Percentiles rank a stretch among this genome's conserved stretches.
Conservation (phyloP, 352 stramenopile species). For the Phytophthora tubulina region DNA sequence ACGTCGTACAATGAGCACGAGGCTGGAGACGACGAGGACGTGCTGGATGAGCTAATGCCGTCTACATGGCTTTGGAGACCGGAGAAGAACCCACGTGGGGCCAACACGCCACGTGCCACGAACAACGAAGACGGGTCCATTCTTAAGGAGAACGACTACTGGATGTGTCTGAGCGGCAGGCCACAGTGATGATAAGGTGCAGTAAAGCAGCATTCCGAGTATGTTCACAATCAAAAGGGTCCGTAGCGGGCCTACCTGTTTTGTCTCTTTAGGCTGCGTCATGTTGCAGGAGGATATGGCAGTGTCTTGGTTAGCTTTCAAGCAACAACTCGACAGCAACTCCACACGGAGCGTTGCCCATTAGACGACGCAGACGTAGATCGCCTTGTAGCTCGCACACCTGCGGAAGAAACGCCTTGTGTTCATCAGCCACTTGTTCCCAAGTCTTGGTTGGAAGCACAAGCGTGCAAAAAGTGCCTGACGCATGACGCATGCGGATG, state of each 20-base stretch:
- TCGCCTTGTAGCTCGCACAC: conserved; percentile 59
- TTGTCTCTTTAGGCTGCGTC: conserved; percentile 20
- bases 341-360: conserved; percentile 60
- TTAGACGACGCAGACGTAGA: conserved; percentile 65
- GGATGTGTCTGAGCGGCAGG: conserved; percentile 75
- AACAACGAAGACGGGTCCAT: conserved; percentile 63
- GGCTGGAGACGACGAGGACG: conserved; percentile 82
- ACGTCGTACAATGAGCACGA: conserved; percentile 90
- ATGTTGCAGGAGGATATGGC: not conserved
- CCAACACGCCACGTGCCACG: conserved; percentile 56
- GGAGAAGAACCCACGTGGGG: conserved; percentile 76
- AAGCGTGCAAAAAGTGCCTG: conserved; percentile 81
- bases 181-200: not conserved
- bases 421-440: conserved; percentile 51
- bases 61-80: conserved; percentile 75
- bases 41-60: conserved; percentile 61
- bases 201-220: not conserved
- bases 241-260: conserved; percentile 2
- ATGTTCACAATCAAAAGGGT: conserved; percentile 23
- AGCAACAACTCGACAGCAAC: conserved; percentile 54
- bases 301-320: conserved; percentile 31
- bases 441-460: conserved; percentile 63
- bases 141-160: conserved; percentile 85
- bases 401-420: conserved; percentile 51
- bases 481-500: conserved; percentile 89